phyloP scores from a whole-genome alignment of 768 basidiomycete species.

The Naganishia friedmannii region DNA sequence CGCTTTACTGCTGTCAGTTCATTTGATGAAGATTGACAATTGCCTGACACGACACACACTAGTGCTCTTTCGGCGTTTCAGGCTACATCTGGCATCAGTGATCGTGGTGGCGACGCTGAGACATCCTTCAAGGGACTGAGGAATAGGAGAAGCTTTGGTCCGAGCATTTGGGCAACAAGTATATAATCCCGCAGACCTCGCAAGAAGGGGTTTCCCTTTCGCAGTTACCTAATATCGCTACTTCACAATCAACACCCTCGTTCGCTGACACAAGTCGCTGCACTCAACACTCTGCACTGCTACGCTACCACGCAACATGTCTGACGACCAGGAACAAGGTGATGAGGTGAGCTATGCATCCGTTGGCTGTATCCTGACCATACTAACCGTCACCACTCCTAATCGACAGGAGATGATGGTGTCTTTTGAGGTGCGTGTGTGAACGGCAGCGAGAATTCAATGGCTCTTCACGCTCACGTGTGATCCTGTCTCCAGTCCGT shows the following conservation, averaged over 20 bases:
- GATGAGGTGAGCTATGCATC: conserved; percentile 1
- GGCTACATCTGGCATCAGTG: neutral
- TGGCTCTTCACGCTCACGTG: no score
- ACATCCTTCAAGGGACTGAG: neutral
- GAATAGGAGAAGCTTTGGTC: no score
- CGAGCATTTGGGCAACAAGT: neutral
- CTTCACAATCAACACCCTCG: neutral
- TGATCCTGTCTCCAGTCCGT: neutral
- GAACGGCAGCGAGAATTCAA: neutral
- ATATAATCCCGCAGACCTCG: neutral
- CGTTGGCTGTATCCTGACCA: neutral
- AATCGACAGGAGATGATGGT: conserved; percentile 8
- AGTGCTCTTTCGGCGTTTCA: neutral
- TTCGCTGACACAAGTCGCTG: neutral
- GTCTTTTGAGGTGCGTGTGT: conserved; percentile 2
- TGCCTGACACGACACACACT: no score
- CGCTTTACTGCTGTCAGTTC: neutral
- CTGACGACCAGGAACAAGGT: conserved; percentile 11
- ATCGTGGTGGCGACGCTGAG: neutral
- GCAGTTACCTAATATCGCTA: neutral
- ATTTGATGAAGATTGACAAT: no score
- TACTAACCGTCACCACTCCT: neutral
- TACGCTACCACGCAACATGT: neutral
- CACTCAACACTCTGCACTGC: neutral
- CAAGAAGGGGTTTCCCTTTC: neutral